Evolutionary conservation across 1,284 basidiomycete genomes (phyloP).

Genomic region (Austroboletus novae-zelandiae): DNA sequence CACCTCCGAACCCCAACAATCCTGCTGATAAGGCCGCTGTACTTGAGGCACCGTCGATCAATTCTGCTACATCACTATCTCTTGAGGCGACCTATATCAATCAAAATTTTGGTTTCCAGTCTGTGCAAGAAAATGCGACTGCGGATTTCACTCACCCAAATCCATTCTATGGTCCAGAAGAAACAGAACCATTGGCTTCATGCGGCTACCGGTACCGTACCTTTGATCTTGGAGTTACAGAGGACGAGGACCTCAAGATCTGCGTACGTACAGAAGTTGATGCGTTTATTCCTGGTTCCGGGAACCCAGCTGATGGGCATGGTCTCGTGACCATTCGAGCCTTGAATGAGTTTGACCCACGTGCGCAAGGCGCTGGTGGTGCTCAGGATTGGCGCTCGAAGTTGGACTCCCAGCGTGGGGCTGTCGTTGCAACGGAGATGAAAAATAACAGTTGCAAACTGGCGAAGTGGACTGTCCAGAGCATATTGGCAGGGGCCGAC

Average conservation of each 20-base stretch:
- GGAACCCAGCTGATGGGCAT: conserved; percentile 69
- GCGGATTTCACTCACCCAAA: conserved; percentile 84
- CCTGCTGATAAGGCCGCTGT: conserved; percentile 61
- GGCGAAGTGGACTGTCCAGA: conserved; percentile 97
- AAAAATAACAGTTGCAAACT: conserved; percentile 99
- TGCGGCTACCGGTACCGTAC: conserved; percentile 97
- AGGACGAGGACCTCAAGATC: conserved; percentile 89
- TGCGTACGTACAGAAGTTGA: conserved; percentile 97
- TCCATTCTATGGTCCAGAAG: conserved; percentile 94
- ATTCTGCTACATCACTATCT: conserved; percentile 91
- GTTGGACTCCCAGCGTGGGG: conserved; percentile 94
- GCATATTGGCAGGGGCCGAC: conserved; percentile 93
- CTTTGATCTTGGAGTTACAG: conserved; percentile 89
- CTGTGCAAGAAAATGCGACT: conserved; percentile 74
- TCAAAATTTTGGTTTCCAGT: conserved; percentile 98
- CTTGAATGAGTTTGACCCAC: conserved; percentile 96
- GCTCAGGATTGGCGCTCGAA: conserved; percentile 97
- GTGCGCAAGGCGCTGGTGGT: conserved; percentile 85
- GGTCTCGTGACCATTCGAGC: conserved; percentile 91
- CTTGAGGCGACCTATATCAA: conserved; percentile 99
- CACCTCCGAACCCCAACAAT: conserved; percentile 75
- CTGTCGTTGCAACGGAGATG: conserved; percentile 99
- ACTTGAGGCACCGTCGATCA: conserved; percentile 78
- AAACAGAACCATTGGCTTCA: conserved; percentile 92
- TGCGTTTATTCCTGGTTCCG: conserved; percentile 72